Base-by-base conservation (phyloP, 2,329 filamentous ascomycete genomes). In the Colletotrichum siamense region DNA sequence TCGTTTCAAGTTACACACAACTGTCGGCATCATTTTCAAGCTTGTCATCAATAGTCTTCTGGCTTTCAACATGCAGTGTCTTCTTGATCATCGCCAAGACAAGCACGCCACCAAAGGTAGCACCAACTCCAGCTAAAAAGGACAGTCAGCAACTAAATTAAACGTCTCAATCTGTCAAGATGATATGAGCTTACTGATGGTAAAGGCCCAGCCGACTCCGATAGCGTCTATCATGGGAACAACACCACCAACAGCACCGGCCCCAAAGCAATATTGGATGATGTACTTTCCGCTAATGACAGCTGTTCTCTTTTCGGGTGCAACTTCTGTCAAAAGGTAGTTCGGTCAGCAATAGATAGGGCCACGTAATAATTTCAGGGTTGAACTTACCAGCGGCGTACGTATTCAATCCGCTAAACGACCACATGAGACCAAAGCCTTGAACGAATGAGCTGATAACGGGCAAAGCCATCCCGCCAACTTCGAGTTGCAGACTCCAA, bases 1-100 rank as follows among this genome's bases (percentile, higher is more conserved):
- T 22, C 6, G 5, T 22, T 13, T 0, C 0, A 3, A 12, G 0
- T 52, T 52, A 62, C 12, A 32, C 59, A 62, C 3, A 24, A 32
- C 30, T 36, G 6, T 62, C n/a, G 10, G 2, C 0, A 16, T 62
- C n/a, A 22, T 62, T 4, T 0, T 62, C n/a, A 32, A 36, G 3
- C 8, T 62, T n/a, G 8, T 62, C 10, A 13, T 62, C 28, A 16
- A 6, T 4, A 22, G n/a, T 15, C 30, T 62, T 22, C 18, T 22
- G 28, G 4, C 9, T 34, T 34, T 34, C 0, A 13, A 52, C 10
- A 32, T 62, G 10, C 1, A 22, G 18, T 34, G 28, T 32, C 8
- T 18, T 32, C 18, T 34, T 18, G 10, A 62, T 62, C 6, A 32
- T 34, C 8, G 32, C n/a, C 30, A 34, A 62, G 18, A 34, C 59